These are phyloP conservation scores for Citrus cavaleriei DNA, from an alignment of 345 rosid species.

Conservation along the genomic window DNA sequence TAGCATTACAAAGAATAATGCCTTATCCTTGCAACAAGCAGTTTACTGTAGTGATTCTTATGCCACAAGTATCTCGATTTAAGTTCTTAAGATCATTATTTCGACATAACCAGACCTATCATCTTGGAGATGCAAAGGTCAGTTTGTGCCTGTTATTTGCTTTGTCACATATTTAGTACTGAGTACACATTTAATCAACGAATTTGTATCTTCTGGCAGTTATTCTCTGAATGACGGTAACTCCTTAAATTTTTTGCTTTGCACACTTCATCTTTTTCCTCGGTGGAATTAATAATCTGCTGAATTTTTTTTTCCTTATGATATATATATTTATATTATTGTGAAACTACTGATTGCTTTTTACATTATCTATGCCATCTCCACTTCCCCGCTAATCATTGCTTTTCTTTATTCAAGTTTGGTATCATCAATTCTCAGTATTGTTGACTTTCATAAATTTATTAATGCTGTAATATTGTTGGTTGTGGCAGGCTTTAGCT, in stretches of 20 bases:
- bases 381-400: too few species aligned
- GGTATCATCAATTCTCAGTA: background rate
- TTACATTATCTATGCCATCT: background rate
- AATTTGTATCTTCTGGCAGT: background rate
- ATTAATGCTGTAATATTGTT: constrained; percentile 4
- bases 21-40: constrained; percentile 77
- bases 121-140: constrained; percentile 61
- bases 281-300: background rate
- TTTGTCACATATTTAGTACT: background rate
- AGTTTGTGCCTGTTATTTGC: constrained; percentile 13
- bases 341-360: background rate
- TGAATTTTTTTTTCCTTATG: too few species aligned
- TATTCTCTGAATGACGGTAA: background rate
- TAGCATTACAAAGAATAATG: constrained; percentile 60
- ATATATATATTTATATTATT: background rate
- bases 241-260: background rate
- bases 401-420: background rate
- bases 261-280: background rate
- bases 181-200: background rate
- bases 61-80: constrained; percentile 61
- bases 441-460: background rate
- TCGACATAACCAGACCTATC: constrained; percentile 15
- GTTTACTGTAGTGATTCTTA: constrained; percentile 72
- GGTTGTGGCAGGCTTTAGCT: constrained; percentile 51
- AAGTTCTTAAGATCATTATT: constrained; percentile 44